Base-by-base conservation (phyloP, 352 stramenopile species). In the Aphanomyces euteiches region DNA sequence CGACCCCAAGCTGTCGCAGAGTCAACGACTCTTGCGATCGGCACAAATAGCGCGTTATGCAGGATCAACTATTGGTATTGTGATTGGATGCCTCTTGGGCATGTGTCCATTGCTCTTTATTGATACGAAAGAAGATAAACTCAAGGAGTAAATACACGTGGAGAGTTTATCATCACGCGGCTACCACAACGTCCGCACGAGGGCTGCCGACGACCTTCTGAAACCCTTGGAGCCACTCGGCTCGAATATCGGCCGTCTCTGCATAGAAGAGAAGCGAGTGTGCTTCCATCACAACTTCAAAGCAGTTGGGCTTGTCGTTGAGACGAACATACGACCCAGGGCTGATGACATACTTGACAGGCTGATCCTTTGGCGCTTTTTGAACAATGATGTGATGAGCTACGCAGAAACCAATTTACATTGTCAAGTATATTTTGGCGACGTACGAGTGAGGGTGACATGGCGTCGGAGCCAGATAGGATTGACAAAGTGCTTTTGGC, bases 101-200 rank as follows among this genome's bases (percentile, higher is more conserved):
- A 92, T 94, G 87, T 58, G 73, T 17, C 85, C 87, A 41, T 64
- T 94, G 65, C 77, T 93, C 1, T 94, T 92, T 64, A 74, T 94
- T 48, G 76, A 90, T 66, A 93, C 85, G 15, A 72, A 63, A 41
- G 48, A 72, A 47, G 43, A 72, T 53, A 28, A 37, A 21, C 21
- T 58, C 50, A 58, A 58, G 17, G 36, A 19, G 50, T 28, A 58
- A 28, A 36, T 58, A 19, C 17, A 12, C 17, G 17, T 50, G 43
- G 17, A 50, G 10, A 50, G 10, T 50, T 50, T 50, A 12, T 50
- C 43, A n/a, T 50, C 43, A 50, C 15, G 50, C 50, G 50, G 50
- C 50, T 19, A 28, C 50, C 19, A 36, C 50, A 1, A 36, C 50
- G 50, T 15, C 45, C 1, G 45, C 45, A 53, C 45, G 13, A 53